A percentile compares a stretch with the other conserved stretches of the same genome.
phyloP scores from a whole-genome alignment of 2,329 filamentous ascomycete genomes.

The Mollisiaceae sp. region DNA sequence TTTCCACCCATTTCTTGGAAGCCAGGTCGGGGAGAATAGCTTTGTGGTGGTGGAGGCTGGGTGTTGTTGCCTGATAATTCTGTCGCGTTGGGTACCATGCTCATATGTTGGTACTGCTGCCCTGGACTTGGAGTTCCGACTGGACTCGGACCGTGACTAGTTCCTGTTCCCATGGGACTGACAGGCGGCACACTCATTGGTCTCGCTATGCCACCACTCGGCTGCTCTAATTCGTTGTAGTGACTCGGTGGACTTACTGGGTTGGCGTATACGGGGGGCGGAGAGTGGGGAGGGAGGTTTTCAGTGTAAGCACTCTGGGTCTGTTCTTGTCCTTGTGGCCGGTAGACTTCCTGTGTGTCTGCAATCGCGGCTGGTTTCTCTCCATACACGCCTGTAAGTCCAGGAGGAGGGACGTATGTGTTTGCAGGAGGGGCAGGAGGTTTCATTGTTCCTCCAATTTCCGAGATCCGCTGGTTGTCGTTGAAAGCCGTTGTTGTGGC shows the following conservation, averaged over 20 bases:
- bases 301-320: neutral
- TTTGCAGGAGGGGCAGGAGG: slow-evolving; percentile 10
- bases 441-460: slow-evolving; percentile 27
- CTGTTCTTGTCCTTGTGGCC: neutral
- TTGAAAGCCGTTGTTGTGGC: slow-evolving; percentile 17
- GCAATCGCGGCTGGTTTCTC: neutral
- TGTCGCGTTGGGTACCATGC: neutral
- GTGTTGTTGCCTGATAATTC: neutral
- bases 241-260: neutral
- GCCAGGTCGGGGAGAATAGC: slow-evolving; percentile 1
- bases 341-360: slow-evolving; percentile 1
- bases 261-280: neutral
- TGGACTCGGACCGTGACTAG: neutral
- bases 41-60: neutral
- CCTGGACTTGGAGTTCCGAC: neutral
- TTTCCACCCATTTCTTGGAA: neutral
- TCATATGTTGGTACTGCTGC: slow-evolving; percentile 5
- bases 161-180: slow-evolving; percentile 9
- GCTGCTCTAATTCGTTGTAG: slow-evolving; percentile 4
- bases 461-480: slow-evolving; percentile 14
- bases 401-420: slow-evolving; percentile 2
- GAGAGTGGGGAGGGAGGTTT: neutral
- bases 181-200: neutral
- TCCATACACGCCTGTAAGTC: neutral
- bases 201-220: neutral